These are phyloP conservation scores for Trichoderma brevicompactum DNA, from an alignment of 2,329 filamentous ascomycete genomes.

Conservation along the genomic window DNA sequence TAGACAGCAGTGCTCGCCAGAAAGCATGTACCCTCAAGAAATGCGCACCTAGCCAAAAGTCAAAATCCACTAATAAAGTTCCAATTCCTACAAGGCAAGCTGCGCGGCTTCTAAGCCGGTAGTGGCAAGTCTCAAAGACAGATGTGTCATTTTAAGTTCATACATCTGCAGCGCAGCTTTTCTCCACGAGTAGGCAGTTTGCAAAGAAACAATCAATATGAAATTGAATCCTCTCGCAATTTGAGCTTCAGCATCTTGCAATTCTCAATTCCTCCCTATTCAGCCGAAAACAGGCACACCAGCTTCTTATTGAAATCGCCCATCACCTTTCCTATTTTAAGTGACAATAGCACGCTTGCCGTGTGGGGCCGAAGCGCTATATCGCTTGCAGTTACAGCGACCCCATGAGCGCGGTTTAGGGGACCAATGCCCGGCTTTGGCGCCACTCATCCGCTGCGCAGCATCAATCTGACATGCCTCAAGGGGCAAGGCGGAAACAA, in stretches of 20 bases:
- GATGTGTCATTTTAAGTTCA: too few species aligned
- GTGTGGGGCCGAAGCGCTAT: slow-evolving; percentile 25
- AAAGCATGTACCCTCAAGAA: neutral
- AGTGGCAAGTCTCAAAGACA: too few species aligned
- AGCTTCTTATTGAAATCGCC: slow-evolving; percentile 10
- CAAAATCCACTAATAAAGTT: neutral
- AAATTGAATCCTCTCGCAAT: neutral
- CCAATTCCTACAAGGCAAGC: neutral
- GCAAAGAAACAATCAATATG: neutral
- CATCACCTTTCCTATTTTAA: slow-evolving; percentile 3
- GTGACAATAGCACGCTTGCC: slow-evolving; percentile 21
- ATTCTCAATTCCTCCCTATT: neutral
- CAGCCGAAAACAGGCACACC: neutral
- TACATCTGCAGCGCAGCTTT: too few species aligned
- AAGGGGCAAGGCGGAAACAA: slow-evolving; percentile 4
- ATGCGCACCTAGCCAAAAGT: too few species aligned
- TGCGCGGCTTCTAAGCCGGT: too few species aligned
- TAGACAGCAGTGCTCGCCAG: too few species aligned
- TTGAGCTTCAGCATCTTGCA: too few species aligned
- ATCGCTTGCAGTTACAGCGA: slow-evolving; percentile 25
- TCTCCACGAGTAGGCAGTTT: too few species aligned
- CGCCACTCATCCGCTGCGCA: slow-evolving; percentile 1
- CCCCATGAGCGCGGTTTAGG: slow-evolving; percentile 7
- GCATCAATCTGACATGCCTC: slow-evolving; percentile 20
- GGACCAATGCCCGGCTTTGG: slow-evolving; percentile 11